Percentiles rank a stretch among this genome's conserved stretches.
Conservation (phyloP, 2,329 filamentous ascomycete genomes). For the Blastomyces parvus region DNA sequence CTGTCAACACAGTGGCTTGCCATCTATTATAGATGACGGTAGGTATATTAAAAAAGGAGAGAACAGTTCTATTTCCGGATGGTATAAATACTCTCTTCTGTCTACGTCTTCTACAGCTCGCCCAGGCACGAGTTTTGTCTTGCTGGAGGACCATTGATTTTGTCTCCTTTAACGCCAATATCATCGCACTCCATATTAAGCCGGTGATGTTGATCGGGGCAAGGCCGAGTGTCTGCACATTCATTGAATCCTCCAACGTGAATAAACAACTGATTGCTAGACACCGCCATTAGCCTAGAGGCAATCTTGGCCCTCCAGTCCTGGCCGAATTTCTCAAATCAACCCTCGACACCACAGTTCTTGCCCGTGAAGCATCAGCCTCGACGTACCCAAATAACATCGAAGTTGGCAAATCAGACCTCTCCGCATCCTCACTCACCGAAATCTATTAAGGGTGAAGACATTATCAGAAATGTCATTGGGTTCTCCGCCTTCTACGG, state of each 20-base stretch:
- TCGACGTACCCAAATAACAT: conserved; percentile 31
- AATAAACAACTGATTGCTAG: background rate
- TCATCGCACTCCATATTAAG: background rate
- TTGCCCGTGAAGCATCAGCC: conserved; percentile 42
- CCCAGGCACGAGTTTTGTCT: background rate
- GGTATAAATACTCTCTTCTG: background rate
- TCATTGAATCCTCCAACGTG: background rate
- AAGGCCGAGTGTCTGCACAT: background rate
- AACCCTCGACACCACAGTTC: conserved; percentile 22
- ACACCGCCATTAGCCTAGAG: background rate
- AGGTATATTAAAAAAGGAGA: background rate
- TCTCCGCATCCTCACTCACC: conserved; percentile 40
- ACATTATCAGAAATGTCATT: conserved; percentile 46
- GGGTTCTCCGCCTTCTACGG: conserved; percentile 32
- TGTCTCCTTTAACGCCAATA: background rate
- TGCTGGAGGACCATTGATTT: background rate
- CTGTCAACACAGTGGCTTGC: background rate
- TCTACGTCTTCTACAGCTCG: background rate
- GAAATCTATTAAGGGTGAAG: conserved; percentile 45
- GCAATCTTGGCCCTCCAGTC: background rate
- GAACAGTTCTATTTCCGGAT: background rate
- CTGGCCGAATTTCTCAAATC: conserved; percentile 2
- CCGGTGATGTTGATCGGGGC: background rate
- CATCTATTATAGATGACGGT: no score
- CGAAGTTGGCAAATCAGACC: conserved; percentile 41